Base-by-base conservation (phyloP, 2,329 filamentous ascomycete genomes). In the Verticillium nubilum region DNA sequence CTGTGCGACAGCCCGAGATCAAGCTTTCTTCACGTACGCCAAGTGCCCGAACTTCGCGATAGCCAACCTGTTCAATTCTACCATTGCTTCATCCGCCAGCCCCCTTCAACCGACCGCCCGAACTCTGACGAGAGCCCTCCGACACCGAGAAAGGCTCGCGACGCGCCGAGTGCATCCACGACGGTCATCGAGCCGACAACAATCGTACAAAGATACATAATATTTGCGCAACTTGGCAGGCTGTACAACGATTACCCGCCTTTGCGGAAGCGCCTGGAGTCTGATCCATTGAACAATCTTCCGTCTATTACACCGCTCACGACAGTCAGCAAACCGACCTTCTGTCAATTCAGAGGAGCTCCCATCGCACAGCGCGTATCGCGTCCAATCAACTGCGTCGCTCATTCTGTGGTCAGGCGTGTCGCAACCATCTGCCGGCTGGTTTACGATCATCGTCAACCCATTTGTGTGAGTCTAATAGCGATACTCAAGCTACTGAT, bases 351-450 rank as follows among this genome's bases (percentile, higher is more conserved):
- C 52, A 12, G 28, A 25, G 52, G 7, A 17, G 4, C 52, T 7
- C 35, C 25, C 59, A 59, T 59, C 42, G 56, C 57, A 62, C 58
- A 62, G 54, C 58, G 59, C 57, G 62, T 62, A 61, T 47, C 53
- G 52, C 23, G 28, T 26, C 62, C 62, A 63, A 63, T 63, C 54
- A 62, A 17, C 17, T 10, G 23, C 23, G 23, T 25, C 26, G 25
- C 42, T 29, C 56, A 17, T 25, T 19, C 29, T 26, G n/a, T 54
- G 6, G 33, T n/a, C 50, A 7, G 27, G 26, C 35, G 26, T 27
- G 10, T 58, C 9, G 57, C 57, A 54, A 19, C 50, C 17, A 23
- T 35, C 42, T 58, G 37, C 50, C 28, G 29, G 33, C 31, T 58
- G 25, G 12, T 53, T 53, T 17, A 9, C 52, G 5, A 7, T 13